Percentiles rank a stretch among this genome's conserved stretches.
phyloP scores from a whole-genome alignment of 2,329 filamentous ascomycete species.

The Cercospora sp. region DNA sequence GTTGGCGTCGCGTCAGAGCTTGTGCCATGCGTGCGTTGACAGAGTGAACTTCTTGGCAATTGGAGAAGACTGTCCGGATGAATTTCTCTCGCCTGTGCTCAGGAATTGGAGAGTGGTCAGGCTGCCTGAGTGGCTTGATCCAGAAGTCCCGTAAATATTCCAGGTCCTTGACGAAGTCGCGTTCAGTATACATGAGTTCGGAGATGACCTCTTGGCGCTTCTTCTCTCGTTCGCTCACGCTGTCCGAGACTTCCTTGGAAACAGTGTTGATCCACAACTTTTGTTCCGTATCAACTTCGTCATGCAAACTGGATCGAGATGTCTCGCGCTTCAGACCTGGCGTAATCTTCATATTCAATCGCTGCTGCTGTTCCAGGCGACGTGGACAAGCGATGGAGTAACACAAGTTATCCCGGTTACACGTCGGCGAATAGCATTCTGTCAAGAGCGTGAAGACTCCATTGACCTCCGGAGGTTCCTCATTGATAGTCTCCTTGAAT shows the following conservation, averaged over 20 bases:
- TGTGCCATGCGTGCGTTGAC: conserved; percentile 89
- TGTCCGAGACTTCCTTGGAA: conserved; percentile 89
- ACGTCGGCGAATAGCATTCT: conserved; percentile 97
- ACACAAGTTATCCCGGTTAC: conserved; percentile 89
- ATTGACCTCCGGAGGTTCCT: conserved; percentile 82
- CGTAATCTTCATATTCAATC: conserved; percentile 89
- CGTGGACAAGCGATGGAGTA: conserved; percentile 97
- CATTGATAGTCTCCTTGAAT: conserved; percentile 88
- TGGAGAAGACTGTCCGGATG: conserved; percentile 91
- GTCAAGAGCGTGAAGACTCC: conserved; percentile 95
- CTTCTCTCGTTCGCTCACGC: conserved; percentile 86
- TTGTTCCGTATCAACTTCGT: conserved; percentile 85
- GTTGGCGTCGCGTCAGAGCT: conserved; percentile 84
- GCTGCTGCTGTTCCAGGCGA: conserved; percentile 88
- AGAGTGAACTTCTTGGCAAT: conserved; percentile 89
- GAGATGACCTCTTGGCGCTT: conserved; percentile 98
- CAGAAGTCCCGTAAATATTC: conserved; percentile 98
- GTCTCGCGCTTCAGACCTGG: conserved; percentile 76
- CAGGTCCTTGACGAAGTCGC: conserved; percentile 97
- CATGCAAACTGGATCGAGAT: conserved; percentile 72
- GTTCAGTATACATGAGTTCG: conserved; percentile 96
- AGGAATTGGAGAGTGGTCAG: conserved; percentile 79
- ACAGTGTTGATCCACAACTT: conserved; percentile 99
- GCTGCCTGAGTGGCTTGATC: conserved; percentile 86
- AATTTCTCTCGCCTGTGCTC: conserved; percentile 84